phyloP scores from a whole-genome alignment of 2,329 filamentous ascomycete genomes.

The Aspergillus aculeatinus region DNA sequence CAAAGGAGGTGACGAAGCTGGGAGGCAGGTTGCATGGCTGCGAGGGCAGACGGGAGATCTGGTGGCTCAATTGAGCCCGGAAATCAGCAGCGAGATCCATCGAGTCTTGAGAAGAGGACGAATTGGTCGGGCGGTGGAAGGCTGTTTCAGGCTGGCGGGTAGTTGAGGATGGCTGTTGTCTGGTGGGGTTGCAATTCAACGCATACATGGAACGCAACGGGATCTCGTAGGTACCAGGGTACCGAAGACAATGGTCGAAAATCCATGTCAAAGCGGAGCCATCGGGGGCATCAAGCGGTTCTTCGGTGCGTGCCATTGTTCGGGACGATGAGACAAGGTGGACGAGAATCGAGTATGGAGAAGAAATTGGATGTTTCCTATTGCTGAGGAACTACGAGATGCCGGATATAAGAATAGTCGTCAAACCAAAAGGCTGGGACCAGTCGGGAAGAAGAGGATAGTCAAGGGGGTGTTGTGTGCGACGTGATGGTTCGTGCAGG shows the following conservation, averaged over 20 bases:
- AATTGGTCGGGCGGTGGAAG: constrained; percentile 34
- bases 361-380: neutral
- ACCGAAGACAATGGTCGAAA: constrained; percentile 60
- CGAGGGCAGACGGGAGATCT: constrained; percentile 58
- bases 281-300: constrained; percentile 30
- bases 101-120: constrained; percentile 26
- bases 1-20: constrained; percentile 61
- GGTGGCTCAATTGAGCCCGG: constrained; percentile 44
- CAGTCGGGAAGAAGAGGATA: constrained; percentile 7
- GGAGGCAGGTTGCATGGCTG: constrained; percentile 64
- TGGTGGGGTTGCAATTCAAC: constrained; percentile 59
- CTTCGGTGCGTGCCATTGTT: constrained; percentile 20
- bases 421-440: constrained; percentile 3
- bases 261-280: constrained; percentile 53
- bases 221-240: constrained; percentile 64
- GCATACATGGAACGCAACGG: constrained; percentile 68
- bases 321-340: neutral
- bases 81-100: constrained; percentile 44
- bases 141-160: constrained; percentile 34
- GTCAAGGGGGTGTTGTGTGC: constrained; percentile 16
- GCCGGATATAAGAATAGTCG: constrained; percentile 13
- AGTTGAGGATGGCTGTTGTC: constrained; percentile 34
- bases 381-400: constrained; percentile 3
- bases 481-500: constrained; percentile 24
- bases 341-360: neutral